Evolutionary conservation across 345 rosid species (phyloP).

Genomic region (Eucalyptus tenuipes): DNA sequence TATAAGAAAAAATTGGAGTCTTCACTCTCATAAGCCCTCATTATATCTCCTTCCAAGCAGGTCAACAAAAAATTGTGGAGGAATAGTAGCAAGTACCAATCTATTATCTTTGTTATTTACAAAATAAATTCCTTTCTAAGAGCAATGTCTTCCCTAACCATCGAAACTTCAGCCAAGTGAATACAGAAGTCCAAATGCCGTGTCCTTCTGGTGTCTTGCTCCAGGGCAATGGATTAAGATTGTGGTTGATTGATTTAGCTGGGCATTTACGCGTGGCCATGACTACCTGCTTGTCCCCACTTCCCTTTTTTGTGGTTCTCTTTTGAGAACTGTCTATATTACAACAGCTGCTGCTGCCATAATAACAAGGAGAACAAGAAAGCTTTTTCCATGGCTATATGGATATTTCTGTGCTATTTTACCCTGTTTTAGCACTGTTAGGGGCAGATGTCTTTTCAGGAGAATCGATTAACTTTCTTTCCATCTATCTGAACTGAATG

Average conservation of each 20-base stretch:
- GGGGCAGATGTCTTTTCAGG: not conserved
- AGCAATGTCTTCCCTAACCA: not conserved
- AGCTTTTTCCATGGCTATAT: not conserved
- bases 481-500: not conserved
- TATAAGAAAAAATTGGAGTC: not conserved
- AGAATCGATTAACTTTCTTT: not conserved
- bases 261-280: not conserved
- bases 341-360: not conserved
- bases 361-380: not conserved
- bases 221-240: not conserved
- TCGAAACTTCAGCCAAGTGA: not conserved
- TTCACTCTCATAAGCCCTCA: not conserved
- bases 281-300: not conserved
- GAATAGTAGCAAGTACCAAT: not conserved
- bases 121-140: not conserved
- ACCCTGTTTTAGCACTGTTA: not conserved
- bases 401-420: not conserved
- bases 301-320: not conserved
- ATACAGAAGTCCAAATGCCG: not conserved
- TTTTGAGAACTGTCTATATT: not conserved
- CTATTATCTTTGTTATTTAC: not conserved
- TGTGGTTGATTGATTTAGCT: not conserved
- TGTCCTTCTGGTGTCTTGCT: not conserved
- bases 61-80: not conserved
- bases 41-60: not conserved